Percentiles rank a stretch among this genome's conserved stretches.
Evolutionary conservation across 805 yeast species (phyloP).

Genomic region (Monosporozyma unispora): DNA sequence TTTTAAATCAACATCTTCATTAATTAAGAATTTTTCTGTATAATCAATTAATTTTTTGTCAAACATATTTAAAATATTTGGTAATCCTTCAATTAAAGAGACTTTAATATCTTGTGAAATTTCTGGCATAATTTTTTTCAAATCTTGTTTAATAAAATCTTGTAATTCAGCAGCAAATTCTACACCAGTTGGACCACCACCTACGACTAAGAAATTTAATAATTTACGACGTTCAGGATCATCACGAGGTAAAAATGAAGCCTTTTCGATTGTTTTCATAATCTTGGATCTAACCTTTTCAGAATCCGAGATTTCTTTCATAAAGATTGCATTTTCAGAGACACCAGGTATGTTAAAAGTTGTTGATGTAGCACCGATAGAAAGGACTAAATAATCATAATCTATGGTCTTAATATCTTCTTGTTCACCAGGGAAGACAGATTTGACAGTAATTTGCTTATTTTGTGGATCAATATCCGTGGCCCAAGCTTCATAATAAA

Average conservation of each 20-base stretch:
- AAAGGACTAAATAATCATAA: slow-evolving; percentile 81
- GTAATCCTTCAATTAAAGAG: slow-evolving; percentile 82
- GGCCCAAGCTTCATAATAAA: slow-evolving; percentile 85
- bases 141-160: slow-evolving; percentile 88
- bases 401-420: slow-evolving; percentile 32
- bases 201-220: slow-evolving; percentile 83
- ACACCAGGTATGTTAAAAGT: slow-evolving; percentile 96
- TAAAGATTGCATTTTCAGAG: slow-evolving; percentile 74
- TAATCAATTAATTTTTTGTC: slow-evolving; percentile 62
- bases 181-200: slow-evolving; percentile 99
- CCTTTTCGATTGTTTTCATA: slow-evolving; percentile 84
- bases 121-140: slow-evolving; percentile 80
- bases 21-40: slow-evolving; percentile 68
- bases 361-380: slow-evolving; percentile 91
- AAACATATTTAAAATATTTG: slow-evolving; percentile 74
- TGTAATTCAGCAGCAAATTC: slow-evolving; percentile 95
- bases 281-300: slow-evolving; percentile 71
- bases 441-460: slow-evolving; percentile 57
- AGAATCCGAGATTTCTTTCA: slow-evolving; percentile 87
- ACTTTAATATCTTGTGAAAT: slow-evolving; percentile 75
- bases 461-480: slow-evolving; percentile 67
- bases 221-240: slow-evolving; percentile 77
- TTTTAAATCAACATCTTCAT: slow-evolving; percentile 60
- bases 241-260: slow-evolving; percentile 62
- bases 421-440: slow-evolving; percentile 14